Evolutionary conservation across 257 asterid species (phyloP).

Genomic region (Solanum chilense): DNA sequence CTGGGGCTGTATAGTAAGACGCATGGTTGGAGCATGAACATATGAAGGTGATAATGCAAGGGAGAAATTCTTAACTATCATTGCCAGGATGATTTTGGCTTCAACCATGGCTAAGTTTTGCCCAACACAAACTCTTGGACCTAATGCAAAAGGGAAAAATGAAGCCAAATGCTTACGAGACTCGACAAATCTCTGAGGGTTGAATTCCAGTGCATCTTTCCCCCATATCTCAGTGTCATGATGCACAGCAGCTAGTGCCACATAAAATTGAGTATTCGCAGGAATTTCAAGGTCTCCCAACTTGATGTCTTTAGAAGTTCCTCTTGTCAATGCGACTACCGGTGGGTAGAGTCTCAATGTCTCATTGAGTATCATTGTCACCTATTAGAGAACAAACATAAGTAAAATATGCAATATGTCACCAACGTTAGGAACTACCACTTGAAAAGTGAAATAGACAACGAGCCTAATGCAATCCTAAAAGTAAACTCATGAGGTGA

Average conservation of each 20-base stretch:
- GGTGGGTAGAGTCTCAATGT: conserved; percentile 61
- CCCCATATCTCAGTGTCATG: conserved; percentile 62
- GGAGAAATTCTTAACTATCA: conserved; percentile 33
- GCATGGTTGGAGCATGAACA: conserved; percentile 54
- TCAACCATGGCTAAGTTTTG: conserved; percentile 61
- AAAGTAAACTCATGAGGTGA: neutral
- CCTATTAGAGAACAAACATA: conserved; percentile 11
- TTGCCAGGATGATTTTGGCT: conserved; percentile 42
- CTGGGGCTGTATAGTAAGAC: conserved; percentile 54
- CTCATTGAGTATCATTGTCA: conserved; percentile 56
- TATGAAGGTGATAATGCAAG: conserved; percentile 50
- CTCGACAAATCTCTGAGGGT: conserved; percentile 40
- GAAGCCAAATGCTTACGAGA: conserved; percentile 42
- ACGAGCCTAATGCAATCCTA: neutral
- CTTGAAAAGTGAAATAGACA: neutral
- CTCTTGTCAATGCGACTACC: conserved; percentile 30
- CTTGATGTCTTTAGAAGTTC: conserved; percentile 24
- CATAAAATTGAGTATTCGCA: conserved; percentile 36
- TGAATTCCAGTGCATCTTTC: conserved; percentile 44
- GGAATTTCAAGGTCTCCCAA: conserved; percentile 46
- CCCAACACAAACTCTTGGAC: conserved; percentile 60
- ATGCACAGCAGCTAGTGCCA: conserved; percentile 48
- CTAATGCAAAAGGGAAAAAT: conserved; percentile 59
- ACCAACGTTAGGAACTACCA: neutral
- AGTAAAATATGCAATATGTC: neutral